Base-by-base conservation (phyloP, 257 asterid species). In the Handroanthus guayacan region DNA sequence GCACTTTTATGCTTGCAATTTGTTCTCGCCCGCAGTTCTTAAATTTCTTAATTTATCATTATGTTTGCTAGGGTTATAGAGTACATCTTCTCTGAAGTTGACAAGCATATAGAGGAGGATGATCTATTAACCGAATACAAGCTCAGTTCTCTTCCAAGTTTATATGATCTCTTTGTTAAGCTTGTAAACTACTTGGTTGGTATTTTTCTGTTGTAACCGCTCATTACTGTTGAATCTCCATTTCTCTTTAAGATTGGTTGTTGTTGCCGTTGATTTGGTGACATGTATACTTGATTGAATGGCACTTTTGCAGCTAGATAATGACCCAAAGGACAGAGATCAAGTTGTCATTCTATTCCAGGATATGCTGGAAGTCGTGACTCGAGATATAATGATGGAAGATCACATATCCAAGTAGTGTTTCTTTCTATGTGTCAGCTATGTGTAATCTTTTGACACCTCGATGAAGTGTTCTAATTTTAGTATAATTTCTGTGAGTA, bases 291-390 rank as follows among this genome's bases (percentile, higher is more conserved):
- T 60, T 56, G 58, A 17, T 41, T 41, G 45, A 41, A 41, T 4
- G 45, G 8, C 45, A 41, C 45, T 41, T 66, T 79, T 84, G 83
- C 96, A 95, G 99, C 89, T 91, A 36, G 97, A 86, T 18, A 95
- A 95, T 77, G 87, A 92, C 83, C 97, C 76, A 72, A 96, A 91
- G 84, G 98, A 95, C 38, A 89, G 98, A 56, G 81, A 78, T 78
- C 81, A 78, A 70, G 81, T 78, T 52, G 81, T 78, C 44, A 78
- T 78, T 69, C 98, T 95, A 78, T 93, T 95, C 91, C 99, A 95
- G 87, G 99, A 95, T 80, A 91, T 95, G 99, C 88, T 95, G 69
- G 99, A 95, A 89, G 98, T 95, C 31, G 98, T 95, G 83, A 86
- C 96, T 38, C 89, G 95, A 80, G 99, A 95, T 80, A 93, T 95